These are phyloP conservation scores for Chlorociboria aeruginascens DNA, from an alignment of 495 filamentous ascomycete genomes.

Conservation along the genomic window DNA sequence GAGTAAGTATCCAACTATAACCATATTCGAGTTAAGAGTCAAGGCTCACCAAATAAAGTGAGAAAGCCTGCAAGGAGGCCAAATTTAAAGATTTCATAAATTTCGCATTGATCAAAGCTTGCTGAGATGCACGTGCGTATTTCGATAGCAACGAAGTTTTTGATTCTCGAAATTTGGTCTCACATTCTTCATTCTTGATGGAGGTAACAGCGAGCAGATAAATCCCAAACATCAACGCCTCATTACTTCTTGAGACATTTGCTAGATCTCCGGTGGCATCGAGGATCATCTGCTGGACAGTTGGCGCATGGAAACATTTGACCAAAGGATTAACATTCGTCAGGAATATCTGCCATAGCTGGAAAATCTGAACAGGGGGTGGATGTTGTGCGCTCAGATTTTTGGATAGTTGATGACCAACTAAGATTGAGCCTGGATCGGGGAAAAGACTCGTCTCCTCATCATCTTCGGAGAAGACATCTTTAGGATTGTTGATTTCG, in stretches of 20 bases:
- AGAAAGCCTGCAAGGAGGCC: slow-evolving; percentile 38
- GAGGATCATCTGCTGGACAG: slow-evolving; percentile 39
- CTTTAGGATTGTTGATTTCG: slow-evolving; percentile 14
- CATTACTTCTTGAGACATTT: slow-evolving; percentile 33
- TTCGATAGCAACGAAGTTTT: slow-evolving; percentile 28
- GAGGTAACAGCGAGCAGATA: slow-evolving; percentile 38
- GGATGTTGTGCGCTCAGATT: slow-evolving; percentile 51
- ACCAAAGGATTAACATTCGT: slow-evolving; percentile 56
- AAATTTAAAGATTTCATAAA: slow-evolving; percentile 42
- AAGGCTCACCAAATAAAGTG: slow-evolving; percentile 37
- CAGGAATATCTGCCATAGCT: slow-evolving; percentile 58
- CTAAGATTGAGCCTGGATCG: slow-evolving; percentile 7
- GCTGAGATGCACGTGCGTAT: slow-evolving; percentile 33
- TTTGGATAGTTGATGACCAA: slow-evolving; percentile 1
- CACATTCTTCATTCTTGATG: slow-evolving; percentile 37
- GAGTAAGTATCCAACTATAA: neutral
- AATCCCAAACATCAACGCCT: slow-evolving; percentile 42
- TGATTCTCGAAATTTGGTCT: slow-evolving; percentile 30
- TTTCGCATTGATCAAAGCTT: slow-evolving; percentile 33
- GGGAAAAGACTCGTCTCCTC: slow-evolving; percentile 32
- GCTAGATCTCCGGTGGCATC: slow-evolving; percentile 26
- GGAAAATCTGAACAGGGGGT: slow-evolving; percentile 52
- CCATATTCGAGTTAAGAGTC: neutral
- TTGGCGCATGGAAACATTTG: slow-evolving; percentile 60
- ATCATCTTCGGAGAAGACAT: slow-evolving; percentile 41